Conservation (phyloP, 1,284 basidiomycete species). For the Marasmius fiardii region DNA sequence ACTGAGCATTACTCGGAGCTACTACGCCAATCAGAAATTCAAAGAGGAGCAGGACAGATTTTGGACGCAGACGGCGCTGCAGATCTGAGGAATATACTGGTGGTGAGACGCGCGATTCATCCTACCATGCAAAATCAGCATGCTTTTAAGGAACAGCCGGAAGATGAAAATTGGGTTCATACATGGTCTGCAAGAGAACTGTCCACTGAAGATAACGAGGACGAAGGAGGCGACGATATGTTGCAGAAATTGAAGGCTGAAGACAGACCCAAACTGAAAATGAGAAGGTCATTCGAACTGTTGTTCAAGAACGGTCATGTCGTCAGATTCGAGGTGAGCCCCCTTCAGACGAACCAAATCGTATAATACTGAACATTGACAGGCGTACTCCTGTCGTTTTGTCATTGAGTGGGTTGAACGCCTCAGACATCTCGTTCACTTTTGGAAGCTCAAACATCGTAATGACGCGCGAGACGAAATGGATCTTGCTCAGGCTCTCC, state of each 20-base stretch:
- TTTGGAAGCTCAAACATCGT: slow-evolving; percentile 74
- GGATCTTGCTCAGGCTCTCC: slow-evolving; percentile 60
- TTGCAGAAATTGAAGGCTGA: slow-evolving; percentile 29
- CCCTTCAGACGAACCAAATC: neutral
- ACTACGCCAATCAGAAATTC: slow-evolving; percentile 50
- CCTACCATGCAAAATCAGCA: slow-evolving; percentile 35
- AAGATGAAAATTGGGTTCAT: slow-evolving; percentile 36
- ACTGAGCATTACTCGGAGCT: slow-evolving; percentile 30
- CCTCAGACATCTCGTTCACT: slow-evolving; percentile 63
- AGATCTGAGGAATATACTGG: slow-evolving; percentile 65
- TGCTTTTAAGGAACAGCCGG: slow-evolving; percentile 26
- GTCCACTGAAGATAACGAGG: slow-evolving; percentile 48
- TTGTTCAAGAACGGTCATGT: slow-evolving; percentile 66
- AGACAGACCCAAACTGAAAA: slow-evolving; percentile 49
- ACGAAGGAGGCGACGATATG: slow-evolving; percentile 66
- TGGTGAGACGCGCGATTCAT: slow-evolving; percentile 63
- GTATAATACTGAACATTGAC: slow-evolving; percentile 4
- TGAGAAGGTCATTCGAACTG: slow-evolving; percentile 76
- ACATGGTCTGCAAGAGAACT: slow-evolving; percentile 35
- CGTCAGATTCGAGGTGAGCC: slow-evolving; percentile 69
- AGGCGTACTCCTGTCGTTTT: slow-evolving; percentile 62
- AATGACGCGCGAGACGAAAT: slow-evolving; percentile 76
- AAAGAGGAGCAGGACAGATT: slow-evolving; percentile 66
- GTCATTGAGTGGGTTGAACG: slow-evolving; percentile 79
- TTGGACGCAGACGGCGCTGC: slow-evolving; percentile 60